Percentiles rank a stretch among this genome's conserved stretches.
phyloP scores from a whole-genome alignment of 169 alveolate species.

The Plasmodium chabaudi region DNA sequence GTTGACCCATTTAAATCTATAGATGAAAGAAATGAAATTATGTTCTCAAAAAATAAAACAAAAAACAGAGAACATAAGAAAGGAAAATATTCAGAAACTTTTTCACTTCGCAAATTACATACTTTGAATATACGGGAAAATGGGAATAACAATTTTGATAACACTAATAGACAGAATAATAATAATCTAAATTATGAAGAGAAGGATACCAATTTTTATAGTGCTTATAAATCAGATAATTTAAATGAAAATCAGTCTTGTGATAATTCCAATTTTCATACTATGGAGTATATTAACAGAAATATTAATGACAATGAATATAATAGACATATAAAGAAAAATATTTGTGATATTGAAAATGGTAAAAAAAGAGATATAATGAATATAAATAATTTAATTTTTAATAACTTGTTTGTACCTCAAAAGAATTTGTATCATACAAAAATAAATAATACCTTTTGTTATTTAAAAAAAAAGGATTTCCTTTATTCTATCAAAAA shows the following conservation, averaged over 20 bases:
- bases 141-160: not conserved
- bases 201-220: not conserved
- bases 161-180: not conserved
- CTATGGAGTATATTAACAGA: not conserved
- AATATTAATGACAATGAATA: not conserved
- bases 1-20: constrained; percentile 53
- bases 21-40: constrained; percentile 11
- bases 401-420: constrained; percentile 50
- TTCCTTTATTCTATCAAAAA: constrained; percentile 51
- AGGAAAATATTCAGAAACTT: not conserved
- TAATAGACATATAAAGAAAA: constrained; percentile 31
- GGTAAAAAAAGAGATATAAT: constrained; percentile 27
- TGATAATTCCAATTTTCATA: not conserved
- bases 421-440: constrained; percentile 69
- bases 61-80: not conserved
- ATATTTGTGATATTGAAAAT: constrained; percentile 13
- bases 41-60: too few species aligned
- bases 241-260: not conserved
- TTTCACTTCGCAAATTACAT: not conserved
- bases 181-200: not conserved
- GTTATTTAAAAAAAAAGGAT: constrained; percentile 36
- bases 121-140: not conserved
- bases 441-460: constrained; percentile 43
- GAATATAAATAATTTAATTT: constrained; percentile 56
- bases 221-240: not conserved